Conservation (phyloP, 2,329 filamentous ascomycete species). For the Epichloe brachyelytri region DNA sequence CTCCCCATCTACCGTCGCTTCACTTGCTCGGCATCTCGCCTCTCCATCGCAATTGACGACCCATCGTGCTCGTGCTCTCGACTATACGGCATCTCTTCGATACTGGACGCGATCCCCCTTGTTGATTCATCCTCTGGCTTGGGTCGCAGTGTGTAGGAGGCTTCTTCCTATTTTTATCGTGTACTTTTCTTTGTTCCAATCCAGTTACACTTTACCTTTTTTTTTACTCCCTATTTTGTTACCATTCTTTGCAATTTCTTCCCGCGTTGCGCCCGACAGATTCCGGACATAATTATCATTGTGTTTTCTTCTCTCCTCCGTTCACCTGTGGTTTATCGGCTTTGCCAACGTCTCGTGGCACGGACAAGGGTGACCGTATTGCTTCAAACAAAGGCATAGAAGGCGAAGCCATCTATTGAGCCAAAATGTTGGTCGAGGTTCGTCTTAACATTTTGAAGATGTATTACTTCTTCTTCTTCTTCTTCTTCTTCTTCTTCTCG, state of each 20-base stretch:
- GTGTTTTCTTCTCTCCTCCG: background rate
- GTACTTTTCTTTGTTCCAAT: background rate
- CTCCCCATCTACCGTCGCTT: slow-evolving; percentile 2
- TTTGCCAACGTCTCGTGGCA: background rate
- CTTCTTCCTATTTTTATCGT: background rate
- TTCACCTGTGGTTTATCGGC: background rate
- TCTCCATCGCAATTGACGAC: slow-evolving; percentile 4
- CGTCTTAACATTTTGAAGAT: slow-evolving; percentile 10
- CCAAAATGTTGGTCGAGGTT: slow-evolving; percentile 25
- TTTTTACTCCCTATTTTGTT: background rate
- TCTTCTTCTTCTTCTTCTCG: background rate
- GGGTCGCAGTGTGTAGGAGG: slow-evolving; percentile 2
- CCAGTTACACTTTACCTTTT: background rate
- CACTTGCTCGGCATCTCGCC: slow-evolving; percentile 3
- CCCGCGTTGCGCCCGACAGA: background rate
- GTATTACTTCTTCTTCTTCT: background rate
- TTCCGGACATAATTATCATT: background rate
- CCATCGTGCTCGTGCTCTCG: background rate
- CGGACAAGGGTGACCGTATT: slow-evolving; percentile 10
- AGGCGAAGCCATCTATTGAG: slow-evolving; percentile 6
- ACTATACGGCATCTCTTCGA: background rate
- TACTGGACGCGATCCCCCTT: slow-evolving; percentile 1
- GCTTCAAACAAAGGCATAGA: slow-evolving; percentile 5
- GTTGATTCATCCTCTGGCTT: background rate
- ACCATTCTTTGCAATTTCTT: background rate